These are phyloP conservation scores for Suillus bovinus DNA, from an alignment of 768 basidiomycete species.

Conservation along the genomic window DNA sequence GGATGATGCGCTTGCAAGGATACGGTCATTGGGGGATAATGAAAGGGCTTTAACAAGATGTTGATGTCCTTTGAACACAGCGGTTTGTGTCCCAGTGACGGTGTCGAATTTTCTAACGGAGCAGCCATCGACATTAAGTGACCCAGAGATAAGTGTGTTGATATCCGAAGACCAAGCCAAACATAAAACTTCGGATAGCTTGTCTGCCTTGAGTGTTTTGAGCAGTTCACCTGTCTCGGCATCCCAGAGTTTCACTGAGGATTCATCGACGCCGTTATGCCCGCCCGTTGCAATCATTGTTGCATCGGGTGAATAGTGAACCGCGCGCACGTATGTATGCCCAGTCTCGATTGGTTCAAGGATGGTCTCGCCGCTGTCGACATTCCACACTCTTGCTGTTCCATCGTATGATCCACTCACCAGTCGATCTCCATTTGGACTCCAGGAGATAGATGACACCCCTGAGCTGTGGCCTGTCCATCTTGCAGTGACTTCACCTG, in stretches of 20 bases:
- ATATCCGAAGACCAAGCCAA: background rate
- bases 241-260: background rate
- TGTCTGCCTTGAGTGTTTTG: background rate
- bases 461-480: background rate
- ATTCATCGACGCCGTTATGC: background rate
- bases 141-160: background rate
- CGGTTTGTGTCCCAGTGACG: background rate
- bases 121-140: background rate
- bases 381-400: background rate
- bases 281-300: slow-evolving; percentile 1
- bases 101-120: background rate
- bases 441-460: background rate
- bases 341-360: background rate
- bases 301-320: slow-evolving; percentile 1
- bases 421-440: background rate
- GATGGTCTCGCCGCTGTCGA: background rate
- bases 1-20: slow-evolving; percentile 1
- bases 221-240: background rate
- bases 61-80: background rate
- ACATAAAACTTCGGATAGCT: background rate
- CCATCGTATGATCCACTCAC: background rate
- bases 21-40: background rate
- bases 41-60: background rate
- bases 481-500: background rate
- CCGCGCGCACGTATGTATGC: background rate